Percentiles rank a stretch among this genome's conserved stretches.
Conservation (phyloP, 2,329 filamentous ascomycete species). For the Talaromyces sp. region DNA sequence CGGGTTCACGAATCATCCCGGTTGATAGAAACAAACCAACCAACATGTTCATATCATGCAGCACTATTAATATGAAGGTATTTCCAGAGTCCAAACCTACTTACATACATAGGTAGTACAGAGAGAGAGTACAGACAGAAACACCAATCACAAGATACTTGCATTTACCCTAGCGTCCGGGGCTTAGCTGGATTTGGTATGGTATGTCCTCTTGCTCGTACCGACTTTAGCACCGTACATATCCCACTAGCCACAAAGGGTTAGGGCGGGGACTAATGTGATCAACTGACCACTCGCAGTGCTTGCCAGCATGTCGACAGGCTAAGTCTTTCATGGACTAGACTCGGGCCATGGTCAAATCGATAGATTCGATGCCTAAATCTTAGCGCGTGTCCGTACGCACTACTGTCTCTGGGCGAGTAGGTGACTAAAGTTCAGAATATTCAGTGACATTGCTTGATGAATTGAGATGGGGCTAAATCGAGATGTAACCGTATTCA, state of each 20-base stretch:
- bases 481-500: conserved; percentile 3
- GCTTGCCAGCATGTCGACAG: neutral
- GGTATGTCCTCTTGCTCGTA: neutral
- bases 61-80: neutral
- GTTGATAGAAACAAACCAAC: neutral
- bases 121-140: neutral
- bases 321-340: neutral
- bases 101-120: neutral
- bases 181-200: neutral
- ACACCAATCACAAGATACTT: neutral
- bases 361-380: conserved; percentile 4
- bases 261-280: neutral
- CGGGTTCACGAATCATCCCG: neutral
- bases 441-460: neutral
- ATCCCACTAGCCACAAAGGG: neutral
- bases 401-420: neutral
- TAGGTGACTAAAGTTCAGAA: neutral
- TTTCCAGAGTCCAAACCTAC: neutral
- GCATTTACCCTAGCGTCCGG: conserved; percentile 2
- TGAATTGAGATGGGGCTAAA: neutral
- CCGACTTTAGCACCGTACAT: conserved; percentile 7
- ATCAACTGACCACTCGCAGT: conserved; percentile 8
- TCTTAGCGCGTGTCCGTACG: neutral
- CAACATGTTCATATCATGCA: neutral
- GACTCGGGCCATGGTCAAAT: neutral